Evolutionary conservation across 179 eudicot species (phyloP).

Genomic region (Vitellaria paradoxa): DNA sequence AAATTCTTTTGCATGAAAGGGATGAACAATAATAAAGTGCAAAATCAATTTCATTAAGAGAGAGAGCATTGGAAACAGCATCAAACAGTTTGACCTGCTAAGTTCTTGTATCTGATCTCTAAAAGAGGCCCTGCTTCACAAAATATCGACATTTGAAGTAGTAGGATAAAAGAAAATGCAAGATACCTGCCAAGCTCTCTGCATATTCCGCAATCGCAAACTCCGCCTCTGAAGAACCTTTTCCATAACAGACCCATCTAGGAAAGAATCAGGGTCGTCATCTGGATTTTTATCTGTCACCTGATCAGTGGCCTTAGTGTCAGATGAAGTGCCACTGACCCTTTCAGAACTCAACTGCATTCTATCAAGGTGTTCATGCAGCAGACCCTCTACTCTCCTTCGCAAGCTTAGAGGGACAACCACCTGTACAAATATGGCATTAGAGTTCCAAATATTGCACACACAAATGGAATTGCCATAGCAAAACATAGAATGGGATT

Average conservation of each 20-base stretch:
- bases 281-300: constrained; percentile 35
- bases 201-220: constrained; percentile 90
- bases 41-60: constrained; percentile 2
- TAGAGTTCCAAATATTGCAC: background rate
- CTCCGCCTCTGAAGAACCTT: constrained; percentile 90
- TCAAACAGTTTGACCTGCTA: background rate
- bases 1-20: no score
- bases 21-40: background rate
- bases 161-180: background rate
- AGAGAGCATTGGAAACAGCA: background rate
- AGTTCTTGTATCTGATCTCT: background rate
- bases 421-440: constrained; percentile 47
- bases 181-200: constrained; percentile 93
- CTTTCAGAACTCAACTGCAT: constrained; percentile 43
- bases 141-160: background rate
- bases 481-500: background rate
- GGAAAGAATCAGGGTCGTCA: constrained; percentile 55
- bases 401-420: constrained; percentile 88
- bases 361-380: constrained; percentile 94
- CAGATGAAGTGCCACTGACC: constrained; percentile 28
- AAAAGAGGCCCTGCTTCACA: background rate
- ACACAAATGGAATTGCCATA: background rate
- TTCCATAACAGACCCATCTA: constrained; percentile 96
- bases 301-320: constrained; percentile 23
- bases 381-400: constrained; percentile 97